These are phyloP conservation scores for Kandelia obovata DNA, from an alignment of 345 rosid genomes.

Conservation along the genomic window DNA sequence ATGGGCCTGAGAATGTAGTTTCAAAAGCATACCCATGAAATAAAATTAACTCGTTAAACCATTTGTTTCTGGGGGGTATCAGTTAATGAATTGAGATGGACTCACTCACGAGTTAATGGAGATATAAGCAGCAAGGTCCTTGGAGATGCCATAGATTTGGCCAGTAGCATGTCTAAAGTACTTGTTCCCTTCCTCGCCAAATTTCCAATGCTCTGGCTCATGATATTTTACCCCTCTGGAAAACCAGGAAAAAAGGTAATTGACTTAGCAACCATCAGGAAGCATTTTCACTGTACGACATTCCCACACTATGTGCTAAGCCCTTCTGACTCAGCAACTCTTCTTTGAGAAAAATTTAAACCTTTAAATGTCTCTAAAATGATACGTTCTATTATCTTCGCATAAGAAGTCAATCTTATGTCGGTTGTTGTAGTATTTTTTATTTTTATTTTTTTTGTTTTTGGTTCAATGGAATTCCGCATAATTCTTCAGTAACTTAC, in stretches of 20 bases:
- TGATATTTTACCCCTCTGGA: constrained; percentile 71
- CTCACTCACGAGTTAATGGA: constrained; percentile 57
- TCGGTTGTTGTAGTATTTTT: too few species aligned
- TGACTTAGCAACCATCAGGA: too few species aligned
- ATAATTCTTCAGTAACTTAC: constrained; percentile 30
- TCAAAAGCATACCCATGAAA: background rate
- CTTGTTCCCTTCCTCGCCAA: constrained; percentile 90
- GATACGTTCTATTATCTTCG: too few species aligned
- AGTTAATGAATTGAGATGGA: background rate
- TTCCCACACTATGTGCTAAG: too few species aligned
- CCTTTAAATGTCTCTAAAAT: too few species aligned
- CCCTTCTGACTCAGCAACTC: too few species aligned
- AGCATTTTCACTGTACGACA: too few species aligned
- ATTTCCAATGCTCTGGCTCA: constrained; percentile 93
- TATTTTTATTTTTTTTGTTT: too few species aligned
- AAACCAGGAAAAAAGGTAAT: background rate
- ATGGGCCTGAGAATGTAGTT: constrained; percentile 44
- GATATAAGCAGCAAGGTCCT: constrained; percentile 82
- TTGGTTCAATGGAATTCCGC: too few species aligned
- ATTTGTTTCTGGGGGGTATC: background rate
- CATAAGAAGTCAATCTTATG: too few species aligned
- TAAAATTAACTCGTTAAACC: too few species aligned
- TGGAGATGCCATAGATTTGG: constrained; percentile 82
- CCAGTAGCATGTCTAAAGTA: constrained; percentile 95
- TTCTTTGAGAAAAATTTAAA: too few species aligned